These are phyloP conservation scores for Naganishia sp. DNA, from an alignment of 1,284 basidiomycete species.

Conservation along the genomic window DNA sequence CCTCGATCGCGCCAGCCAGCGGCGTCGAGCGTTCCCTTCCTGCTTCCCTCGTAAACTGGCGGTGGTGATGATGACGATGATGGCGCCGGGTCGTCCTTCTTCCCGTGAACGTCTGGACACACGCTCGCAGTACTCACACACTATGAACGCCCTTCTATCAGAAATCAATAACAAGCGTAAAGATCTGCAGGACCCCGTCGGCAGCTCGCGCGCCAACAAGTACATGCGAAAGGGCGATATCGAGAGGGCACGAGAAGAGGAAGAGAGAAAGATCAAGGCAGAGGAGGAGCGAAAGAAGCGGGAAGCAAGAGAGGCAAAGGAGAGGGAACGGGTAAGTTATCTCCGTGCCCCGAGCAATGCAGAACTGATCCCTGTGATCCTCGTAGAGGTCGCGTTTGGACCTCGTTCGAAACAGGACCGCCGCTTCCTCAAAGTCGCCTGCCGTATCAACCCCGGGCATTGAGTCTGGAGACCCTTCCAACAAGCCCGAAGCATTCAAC, in stretches of 20 bases:
- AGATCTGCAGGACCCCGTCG: constrained; percentile 62
- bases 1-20: constrained; percentile 8
- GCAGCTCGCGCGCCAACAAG: constrained; percentile 61
- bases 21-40: no score
- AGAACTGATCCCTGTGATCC: background rate
- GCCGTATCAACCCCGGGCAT: constrained; percentile 38
- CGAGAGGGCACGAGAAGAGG: constrained; percentile 64
- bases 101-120: background rate
- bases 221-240: constrained; percentile 82
- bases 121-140: background rate
- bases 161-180: constrained; percentile 88
- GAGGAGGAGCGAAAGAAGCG: constrained; percentile 58
- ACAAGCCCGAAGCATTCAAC: constrained; percentile 69
- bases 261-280: constrained; percentile 64
- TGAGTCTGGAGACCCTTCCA: constrained; percentile 28
- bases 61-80: no score
- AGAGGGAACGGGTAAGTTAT: constrained; percentile 48
- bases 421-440: constrained; percentile 36
- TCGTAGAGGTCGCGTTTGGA: constrained; percentile 38
- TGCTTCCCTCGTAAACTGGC: no score
- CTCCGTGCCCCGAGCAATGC: no score
- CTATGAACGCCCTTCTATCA: constrained; percentile 55
- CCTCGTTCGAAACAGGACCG: constrained; percentile 38
- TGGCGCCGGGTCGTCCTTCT: background rate
- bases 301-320: constrained; percentile 49